Evolutionary conservation across 1,284 basidiomycete genomes (phyloP).

Genomic region (Ustilago hordei): DNA sequence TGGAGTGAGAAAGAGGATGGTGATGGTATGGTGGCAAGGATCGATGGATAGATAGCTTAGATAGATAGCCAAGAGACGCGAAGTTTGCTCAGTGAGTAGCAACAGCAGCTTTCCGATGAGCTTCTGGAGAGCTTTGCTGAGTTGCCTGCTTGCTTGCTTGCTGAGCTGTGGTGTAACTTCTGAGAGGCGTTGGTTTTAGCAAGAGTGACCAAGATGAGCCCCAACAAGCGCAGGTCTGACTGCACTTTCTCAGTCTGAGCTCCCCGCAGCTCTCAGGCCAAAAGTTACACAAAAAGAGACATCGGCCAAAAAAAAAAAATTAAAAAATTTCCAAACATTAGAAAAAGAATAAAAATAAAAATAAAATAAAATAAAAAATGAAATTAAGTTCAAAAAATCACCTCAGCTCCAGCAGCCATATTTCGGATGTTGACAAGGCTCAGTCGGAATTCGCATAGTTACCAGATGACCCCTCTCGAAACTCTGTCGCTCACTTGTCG

Average conservation of each 20-base stretch:
- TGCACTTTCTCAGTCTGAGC: conserved; percentile 1
- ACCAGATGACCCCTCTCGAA: not conserved
- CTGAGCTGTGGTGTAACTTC: conserved; percentile 5
- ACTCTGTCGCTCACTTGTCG: not conserved
- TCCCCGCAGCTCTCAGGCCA: conserved; percentile 24
- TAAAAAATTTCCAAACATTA: not conserved
- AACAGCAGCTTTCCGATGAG: conserved; percentile 1
- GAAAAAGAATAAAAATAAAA: conserved; percentile 8
- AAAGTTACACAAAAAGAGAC: conserved; percentile 7
- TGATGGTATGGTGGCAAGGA: conserved; percentile 36
- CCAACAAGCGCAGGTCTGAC: conserved; percentile 29
- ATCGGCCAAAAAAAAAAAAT: conserved; percentile 16
- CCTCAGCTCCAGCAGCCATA: not conserved
- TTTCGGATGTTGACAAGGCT: not conserved
- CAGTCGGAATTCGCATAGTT: conserved; percentile 2
- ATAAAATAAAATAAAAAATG: conserved; percentile 5
- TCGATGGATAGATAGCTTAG: not conserved
- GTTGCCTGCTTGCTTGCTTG: not conserved
- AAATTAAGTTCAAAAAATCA: not conserved
- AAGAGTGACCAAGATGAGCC: conserved; percentile 11
- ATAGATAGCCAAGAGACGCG: not conserved
- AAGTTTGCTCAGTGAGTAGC: conserved; percentile 1
- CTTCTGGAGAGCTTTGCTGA: not conserved
- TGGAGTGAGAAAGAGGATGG: conserved; percentile 1
- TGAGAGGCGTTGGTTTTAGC: conserved; percentile 2